These are phyloP conservation scores for Inga oerstediana DNA, from an alignment of 306 rosid species.

Conservation along the genomic window DNA sequence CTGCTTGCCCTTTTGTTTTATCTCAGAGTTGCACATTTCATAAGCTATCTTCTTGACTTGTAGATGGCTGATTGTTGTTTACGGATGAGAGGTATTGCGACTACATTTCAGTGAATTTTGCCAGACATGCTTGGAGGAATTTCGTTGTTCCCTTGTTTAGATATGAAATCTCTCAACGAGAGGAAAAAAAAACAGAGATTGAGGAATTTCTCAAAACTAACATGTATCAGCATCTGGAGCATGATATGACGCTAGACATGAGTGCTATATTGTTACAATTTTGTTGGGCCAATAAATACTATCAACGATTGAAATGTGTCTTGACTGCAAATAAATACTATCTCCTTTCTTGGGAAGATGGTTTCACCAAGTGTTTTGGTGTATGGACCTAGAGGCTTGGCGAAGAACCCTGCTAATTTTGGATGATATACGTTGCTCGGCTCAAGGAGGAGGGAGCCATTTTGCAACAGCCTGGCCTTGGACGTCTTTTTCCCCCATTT, in stretches of 20 bases:
- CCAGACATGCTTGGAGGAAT: conserved; percentile 45
- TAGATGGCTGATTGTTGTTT: conserved; percentile 89
- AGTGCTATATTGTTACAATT: neutral
- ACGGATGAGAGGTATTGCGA: conserved; percentile 62
- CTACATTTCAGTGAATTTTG: conserved; percentile 49
- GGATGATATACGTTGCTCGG: neutral
- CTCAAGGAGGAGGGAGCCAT: neutral
- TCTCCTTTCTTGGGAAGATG: neutral
- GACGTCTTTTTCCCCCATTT: too few species aligned
- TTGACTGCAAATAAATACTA: neutral
- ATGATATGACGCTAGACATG: neutral
- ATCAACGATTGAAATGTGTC: neutral
- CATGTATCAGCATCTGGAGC: neutral
- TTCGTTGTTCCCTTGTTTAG: conserved; percentile 10
- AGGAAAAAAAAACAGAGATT: too few species aligned
- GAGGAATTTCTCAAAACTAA: conserved; percentile 13
- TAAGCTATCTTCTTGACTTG: conserved; percentile 45
- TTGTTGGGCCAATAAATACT: neutral
- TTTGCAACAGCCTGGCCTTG: neutral
- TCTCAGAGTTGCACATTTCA: conserved; percentile 15
- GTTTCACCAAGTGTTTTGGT: neutral
- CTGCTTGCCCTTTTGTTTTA: conserved; percentile 9
- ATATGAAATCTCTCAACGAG: neutral
- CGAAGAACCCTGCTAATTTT: neutral
- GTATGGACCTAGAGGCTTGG: neutral